Conservation (phyloP, 805 yeast species). For the Starmerella tilneyi region DNA sequence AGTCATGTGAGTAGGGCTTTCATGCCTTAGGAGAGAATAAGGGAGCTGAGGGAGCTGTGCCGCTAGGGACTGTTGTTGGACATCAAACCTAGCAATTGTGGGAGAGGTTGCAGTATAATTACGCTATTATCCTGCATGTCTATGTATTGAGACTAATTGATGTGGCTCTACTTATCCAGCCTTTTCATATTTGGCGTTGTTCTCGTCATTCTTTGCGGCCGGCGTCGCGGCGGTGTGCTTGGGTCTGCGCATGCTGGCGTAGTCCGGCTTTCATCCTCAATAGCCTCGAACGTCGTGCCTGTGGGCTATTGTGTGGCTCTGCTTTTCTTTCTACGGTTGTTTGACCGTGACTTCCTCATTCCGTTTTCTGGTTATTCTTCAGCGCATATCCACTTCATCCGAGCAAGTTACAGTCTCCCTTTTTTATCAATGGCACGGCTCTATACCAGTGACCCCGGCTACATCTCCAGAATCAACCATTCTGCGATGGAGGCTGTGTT, state of each 20-base stretch:
- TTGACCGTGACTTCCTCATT: slow-evolving; percentile 13
- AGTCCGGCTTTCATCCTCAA: slow-evolving; percentile 15
- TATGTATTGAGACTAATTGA: neutral
- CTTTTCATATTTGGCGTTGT: slow-evolving; percentile 6
- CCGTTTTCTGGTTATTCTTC: slow-evolving; percentile 7
- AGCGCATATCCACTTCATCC: slow-evolving; percentile 17
- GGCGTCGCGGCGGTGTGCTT: slow-evolving; percentile 1
- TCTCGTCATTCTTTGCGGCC: slow-evolving; percentile 6
- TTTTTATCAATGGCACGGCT: slow-evolving; percentile 24
- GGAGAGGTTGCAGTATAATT: neutral
- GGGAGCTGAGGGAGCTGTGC: too few species aligned
- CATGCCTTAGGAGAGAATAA: neutral
- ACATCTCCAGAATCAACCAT: slow-evolving; percentile 23
- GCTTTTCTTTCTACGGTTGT: slow-evolving; percentile 20
- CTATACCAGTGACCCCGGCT: slow-evolving; percentile 34
- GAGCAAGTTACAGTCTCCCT: slow-evolving; percentile 22
- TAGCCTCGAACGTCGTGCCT: slow-evolving; percentile 22
- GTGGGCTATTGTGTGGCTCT: slow-evolving; percentile 17
- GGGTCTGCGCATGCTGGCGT: neutral
- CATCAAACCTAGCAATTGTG: too few species aligned
- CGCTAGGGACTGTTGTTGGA: too few species aligned
- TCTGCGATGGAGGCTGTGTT: slow-evolving; percentile 25
- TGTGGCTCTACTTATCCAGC: neutral
- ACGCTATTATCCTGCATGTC: neutral
- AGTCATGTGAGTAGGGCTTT: slow-evolving; percentile 2